Evolutionary conservation across 768 basidiomycete genomes (phyloP).

Genomic region (Auricularia sp.): DNA sequence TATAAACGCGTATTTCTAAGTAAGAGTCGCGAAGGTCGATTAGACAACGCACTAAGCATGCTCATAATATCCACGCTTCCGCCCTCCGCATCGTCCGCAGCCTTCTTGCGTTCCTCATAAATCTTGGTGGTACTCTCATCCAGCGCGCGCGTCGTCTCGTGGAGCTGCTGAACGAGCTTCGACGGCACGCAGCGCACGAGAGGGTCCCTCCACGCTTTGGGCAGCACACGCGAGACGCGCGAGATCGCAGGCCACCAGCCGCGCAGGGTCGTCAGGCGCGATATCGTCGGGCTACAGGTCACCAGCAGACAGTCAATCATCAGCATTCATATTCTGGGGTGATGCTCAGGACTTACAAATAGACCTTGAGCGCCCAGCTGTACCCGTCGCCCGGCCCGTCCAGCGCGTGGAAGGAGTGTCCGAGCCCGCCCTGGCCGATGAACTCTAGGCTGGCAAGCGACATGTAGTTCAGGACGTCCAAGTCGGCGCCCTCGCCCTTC

Average conservation of each 20-base stretch:
- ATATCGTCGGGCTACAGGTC: not conserved
- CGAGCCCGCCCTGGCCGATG: conserved; percentile 38
- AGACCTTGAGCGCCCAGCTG: not conserved
- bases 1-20: not conserved
- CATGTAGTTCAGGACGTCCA: conserved; percentile 25
- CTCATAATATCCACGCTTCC: conserved; percentile 4
- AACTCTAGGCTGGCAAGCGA: conserved; percentile 37
- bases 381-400: conserved; percentile 19
- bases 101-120: not conserved
- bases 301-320: not conserved
- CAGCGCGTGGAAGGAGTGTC: conserved; percentile 39
- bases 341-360: not conserved
- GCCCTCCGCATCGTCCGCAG: not conserved
- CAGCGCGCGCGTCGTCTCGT: conserved; percentile 22
- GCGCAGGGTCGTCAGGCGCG: not conserved
- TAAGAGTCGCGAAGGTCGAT: too few relatives aligned
- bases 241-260: not conserved
- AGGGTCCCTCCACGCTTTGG: not conserved
- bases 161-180: not conserved
- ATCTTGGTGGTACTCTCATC: not conserved
- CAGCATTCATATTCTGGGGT: too few relatives aligned
- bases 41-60: not conserved
- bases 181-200: not conserved
- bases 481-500: conserved; percentile 13
- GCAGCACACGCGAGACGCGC: not conserved